Conservation (phyloP, 208 protist genomes). For the Wallacemonas rigidus region DNA sequence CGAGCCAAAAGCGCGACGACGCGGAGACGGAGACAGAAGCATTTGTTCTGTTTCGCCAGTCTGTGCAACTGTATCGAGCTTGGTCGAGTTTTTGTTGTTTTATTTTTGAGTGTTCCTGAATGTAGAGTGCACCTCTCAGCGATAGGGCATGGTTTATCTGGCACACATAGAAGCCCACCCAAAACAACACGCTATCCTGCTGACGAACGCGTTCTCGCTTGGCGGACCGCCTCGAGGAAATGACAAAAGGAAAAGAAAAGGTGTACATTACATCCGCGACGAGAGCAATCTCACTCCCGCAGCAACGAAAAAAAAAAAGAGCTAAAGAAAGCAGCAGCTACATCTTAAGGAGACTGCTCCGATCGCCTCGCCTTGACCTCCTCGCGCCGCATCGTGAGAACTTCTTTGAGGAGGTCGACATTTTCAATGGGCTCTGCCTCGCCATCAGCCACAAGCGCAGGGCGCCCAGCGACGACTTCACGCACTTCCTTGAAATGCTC, state of each 20-base stretch:
- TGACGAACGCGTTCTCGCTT: no score
- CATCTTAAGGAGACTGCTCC: background rate
- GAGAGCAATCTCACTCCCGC: background rate
- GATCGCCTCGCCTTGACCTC: conserved; percentile 39
- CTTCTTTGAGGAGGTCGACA: conserved; percentile 45
- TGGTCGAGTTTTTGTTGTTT: no score
- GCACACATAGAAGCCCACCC: no score
- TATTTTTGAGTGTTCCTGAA: no score
- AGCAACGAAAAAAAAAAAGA: background rate
- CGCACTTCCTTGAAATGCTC: conserved; percentile 62
- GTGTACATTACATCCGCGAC: conserved; percentile 18
- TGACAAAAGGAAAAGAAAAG: conserved; percentile 21
- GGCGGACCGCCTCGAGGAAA: background rate
- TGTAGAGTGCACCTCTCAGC: no score
- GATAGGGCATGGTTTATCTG: no score
- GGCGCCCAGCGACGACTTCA: conserved; percentile 62
- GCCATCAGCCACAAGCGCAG: conserved; percentile 54
- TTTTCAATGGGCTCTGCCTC: conserved; percentile 70
- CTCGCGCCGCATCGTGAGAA: conserved; percentile 56
- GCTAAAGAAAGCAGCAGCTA: background rate
- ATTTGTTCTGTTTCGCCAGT: no score
- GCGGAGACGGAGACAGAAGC: no score
- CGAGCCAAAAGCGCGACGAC: no score
- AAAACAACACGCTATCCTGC: no score
- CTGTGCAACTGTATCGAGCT: no score